These are phyloP conservation scores for Musa beccarii DNA, from an alignment of 176 grass and related monocot genomes.

Conservation along the genomic window DNA sequence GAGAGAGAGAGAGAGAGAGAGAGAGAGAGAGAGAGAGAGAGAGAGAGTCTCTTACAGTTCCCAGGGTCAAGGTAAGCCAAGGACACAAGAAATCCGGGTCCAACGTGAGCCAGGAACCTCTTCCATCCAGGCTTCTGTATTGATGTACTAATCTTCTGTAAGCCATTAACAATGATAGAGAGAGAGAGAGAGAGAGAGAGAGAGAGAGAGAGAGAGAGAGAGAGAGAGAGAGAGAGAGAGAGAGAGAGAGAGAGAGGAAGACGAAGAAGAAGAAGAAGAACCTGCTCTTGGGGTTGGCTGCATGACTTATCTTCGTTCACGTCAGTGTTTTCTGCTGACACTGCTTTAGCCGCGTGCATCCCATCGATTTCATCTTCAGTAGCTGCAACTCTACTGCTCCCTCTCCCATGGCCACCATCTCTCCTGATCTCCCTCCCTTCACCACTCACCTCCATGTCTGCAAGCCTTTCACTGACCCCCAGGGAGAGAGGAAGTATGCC, in stretches of 20 bases:
- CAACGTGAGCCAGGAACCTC: slow-evolving; percentile 68
- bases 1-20: not conserved
- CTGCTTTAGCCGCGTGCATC: not conserved
- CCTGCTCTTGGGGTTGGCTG: not conserved
- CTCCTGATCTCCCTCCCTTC: slow-evolving; percentile 1
- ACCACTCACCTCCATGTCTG: not conserved
- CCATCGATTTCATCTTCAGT: not conserved
- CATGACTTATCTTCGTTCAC: not conserved
- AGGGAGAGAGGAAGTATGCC: not conserved
- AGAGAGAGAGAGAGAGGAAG: not conserved
- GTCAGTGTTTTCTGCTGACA: not conserved
- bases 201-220: no score
- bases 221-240: no score
- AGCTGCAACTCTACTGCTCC: not conserved
- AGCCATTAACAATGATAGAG: no score
- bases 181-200: no score
- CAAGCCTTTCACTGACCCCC: not conserved
- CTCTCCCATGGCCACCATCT: not conserved
- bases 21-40: slow-evolving; percentile 1
- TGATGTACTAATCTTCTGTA: not conserved
- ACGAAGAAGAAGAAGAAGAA: not conserved
- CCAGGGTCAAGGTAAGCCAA: slow-evolving; percentile 89
- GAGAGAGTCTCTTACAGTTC: slow-evolving; percentile 42
- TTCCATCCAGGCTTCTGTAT: slow-evolving; percentile 59
- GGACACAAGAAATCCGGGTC: slow-evolving; percentile 90